Evolutionary conservation across 306 rosid species (phyloP).

Genomic region (Morella rubra): DNA sequence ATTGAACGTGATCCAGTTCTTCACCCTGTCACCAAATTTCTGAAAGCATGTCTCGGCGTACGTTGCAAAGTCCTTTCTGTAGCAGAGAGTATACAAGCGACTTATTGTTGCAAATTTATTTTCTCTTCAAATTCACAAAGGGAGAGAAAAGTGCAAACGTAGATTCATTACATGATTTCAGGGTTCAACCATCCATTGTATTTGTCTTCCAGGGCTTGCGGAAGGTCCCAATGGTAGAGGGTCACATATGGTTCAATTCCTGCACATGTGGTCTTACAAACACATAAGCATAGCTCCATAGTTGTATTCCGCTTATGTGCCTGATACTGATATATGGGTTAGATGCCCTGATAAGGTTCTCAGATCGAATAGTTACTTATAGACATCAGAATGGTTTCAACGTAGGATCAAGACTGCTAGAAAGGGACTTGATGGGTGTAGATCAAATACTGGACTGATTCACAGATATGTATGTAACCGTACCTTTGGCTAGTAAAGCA

Average conservation of each 20-base stretch:
- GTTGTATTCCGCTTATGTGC: too few relatives aligned
- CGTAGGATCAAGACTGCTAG: neutral
- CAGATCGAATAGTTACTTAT: neutral
- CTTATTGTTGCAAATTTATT: neutral
- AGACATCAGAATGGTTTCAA: neutral
- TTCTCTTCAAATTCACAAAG: constrained; percentile 3
- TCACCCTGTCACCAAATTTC: constrained; percentile 92
- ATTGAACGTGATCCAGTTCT: constrained; percentile 92
- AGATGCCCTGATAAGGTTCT: neutral
- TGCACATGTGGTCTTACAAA: constrained; percentile 20
- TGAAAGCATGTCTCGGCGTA: constrained; percentile 83
- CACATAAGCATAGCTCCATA: neutral
- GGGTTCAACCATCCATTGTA: constrained; percentile 84
- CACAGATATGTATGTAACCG: neutral
- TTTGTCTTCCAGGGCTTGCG: constrained; percentile 82
- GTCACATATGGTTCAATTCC: constrained; percentile 92
- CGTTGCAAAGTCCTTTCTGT: constrained; percentile 69
- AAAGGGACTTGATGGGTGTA: neutral
- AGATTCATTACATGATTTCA: constrained; percentile 56
- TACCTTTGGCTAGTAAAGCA: constrained; percentile 78
- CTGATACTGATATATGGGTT: neutral
- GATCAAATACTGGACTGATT: neutral
- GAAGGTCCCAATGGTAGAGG: constrained; percentile 94
- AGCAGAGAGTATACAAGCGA: constrained; percentile 3
- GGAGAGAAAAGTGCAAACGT: neutral